These are phyloP conservation scores for Pseudoneurospora amorphoporcata DNA, from an alignment of 495 filamentous ascomycete genomes.

Conservation along the genomic window DNA sequence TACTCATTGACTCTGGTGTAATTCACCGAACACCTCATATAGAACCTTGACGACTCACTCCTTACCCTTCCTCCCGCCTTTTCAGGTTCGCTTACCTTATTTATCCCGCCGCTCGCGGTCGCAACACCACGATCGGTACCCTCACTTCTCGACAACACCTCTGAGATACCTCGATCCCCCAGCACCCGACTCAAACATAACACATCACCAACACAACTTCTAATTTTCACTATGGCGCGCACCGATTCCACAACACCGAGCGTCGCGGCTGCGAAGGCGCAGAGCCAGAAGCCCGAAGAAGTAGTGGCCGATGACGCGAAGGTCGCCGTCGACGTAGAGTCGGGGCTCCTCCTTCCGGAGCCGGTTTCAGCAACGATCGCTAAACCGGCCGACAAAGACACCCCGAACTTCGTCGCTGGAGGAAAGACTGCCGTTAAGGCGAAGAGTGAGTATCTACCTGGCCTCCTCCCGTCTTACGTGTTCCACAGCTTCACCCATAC, in stretches of 20 bases:
- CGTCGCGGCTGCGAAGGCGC: too few species aligned
- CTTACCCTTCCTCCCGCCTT: neutral
- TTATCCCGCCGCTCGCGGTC: neutral
- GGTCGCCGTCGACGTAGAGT: neutral
- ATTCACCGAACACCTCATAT: neutral
- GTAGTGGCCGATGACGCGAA: too few species aligned
- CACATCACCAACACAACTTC: neutral
- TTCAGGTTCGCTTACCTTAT: neutral
- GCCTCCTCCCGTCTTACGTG: too few species aligned
- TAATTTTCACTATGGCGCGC: neutral
- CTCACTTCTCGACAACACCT: neutral
- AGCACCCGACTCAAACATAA: neutral
- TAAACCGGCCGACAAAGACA: neutral
- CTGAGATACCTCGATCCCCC: neutral
- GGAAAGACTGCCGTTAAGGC: too few species aligned
- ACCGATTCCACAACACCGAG: neutral
- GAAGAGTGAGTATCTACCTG: too few species aligned
- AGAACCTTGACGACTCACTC: neutral
- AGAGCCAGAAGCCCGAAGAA: too few species aligned
- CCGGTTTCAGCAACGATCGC: neutral
- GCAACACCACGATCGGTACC: neutral
- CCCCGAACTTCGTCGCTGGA: too few species aligned
- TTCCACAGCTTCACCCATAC: too few species aligned
- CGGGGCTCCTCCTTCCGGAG: neutral
- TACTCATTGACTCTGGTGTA: neutral